phyloP scores from a whole-genome alignment of 495 filamentous ascomycete genomes.

The Aspergillus affinis region DNA sequence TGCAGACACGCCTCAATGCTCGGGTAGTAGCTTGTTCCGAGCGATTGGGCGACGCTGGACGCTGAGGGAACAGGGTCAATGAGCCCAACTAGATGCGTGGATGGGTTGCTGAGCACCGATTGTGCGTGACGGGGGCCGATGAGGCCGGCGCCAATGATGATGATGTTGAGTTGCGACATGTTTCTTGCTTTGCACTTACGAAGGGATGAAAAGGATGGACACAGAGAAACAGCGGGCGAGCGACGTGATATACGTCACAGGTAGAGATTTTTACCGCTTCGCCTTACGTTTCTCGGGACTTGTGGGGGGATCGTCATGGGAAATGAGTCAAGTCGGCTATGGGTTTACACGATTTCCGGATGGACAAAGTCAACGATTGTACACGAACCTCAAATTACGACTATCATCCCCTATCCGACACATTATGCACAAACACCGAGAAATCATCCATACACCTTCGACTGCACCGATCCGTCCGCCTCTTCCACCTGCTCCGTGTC shows the following conservation, averaged over 20 bases:
- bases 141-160: conserved; percentile 55
- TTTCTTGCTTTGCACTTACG: neutral
- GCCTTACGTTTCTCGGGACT: neutral
- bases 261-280: neutral
- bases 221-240: no score
- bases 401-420: no score
- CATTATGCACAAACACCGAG: no score
- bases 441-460: conserved; percentile 1
- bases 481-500: conserved; percentile 23
- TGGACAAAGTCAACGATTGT: no score
- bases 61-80: conserved; percentile 48
- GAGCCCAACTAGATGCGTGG: conserved; percentile 48
- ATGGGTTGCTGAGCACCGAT: conserved; percentile 46
- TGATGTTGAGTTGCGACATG: conserved; percentile 23
- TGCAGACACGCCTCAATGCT: conserved; percentile 45
- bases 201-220: no score
- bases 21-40: conserved; percentile 33
- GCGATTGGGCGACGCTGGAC: conserved; percentile 21
- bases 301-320: neutral
- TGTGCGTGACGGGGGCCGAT: conserved; percentile 59
- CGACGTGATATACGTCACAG: neutral
- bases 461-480: neutral
- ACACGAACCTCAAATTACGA: no score
- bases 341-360: neutral
- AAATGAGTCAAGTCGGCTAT: neutral